Base-by-base conservation (phyloP, 2,329 filamentous ascomycete genomes). In the Falciphora oryzae region DNA sequence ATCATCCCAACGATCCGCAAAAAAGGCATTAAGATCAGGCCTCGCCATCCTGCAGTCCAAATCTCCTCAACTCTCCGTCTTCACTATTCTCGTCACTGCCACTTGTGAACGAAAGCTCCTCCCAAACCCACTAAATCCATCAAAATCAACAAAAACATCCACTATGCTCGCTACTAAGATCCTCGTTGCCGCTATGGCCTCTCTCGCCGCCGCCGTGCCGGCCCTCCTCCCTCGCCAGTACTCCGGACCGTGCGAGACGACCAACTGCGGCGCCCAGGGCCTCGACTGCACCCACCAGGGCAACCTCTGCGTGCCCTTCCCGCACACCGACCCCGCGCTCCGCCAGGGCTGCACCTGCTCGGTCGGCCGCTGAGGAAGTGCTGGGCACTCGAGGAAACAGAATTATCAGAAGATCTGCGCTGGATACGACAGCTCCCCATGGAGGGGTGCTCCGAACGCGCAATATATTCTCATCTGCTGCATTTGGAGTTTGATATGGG, bases 341-440 rank as follows among this genome's bases (percentile, higher is more conserved):
- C 57, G 62, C n/a, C 4, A 59, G 56, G 62, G 62, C 62, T 63
- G 62, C 62, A 59, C 56, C 31, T 63, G 62, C 62, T 63, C 62
- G 13, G 6, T 27, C 7, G 56, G 25, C 22, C 28, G n/a, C 35
- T n/a, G 32, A 22, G 7, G 16, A 1, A 3, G 2, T 53, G 44
- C 32, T 5, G 18, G 18, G 22, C 8, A 4, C 8, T 11, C 8
- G 18, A 5, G 6, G 13, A 22, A 18, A 50, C 6, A 50, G 7
- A 22, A n/a, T 14, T 2, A 22, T 2, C 44, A n/a, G 18, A 50
- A 14, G 6, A n/a, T 7, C 32, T 5, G 44, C 16, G 1, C 7
- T 18, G 18, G 6, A 22, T 16, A 50, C 44, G 38, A 14, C 32
- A 35, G 32, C 2, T 11, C 6, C 6, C 32, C 32, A 35, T 35